Base-by-base conservation (phyloP, 2,329 filamentous ascomycete species). In the Penicillium sp. region DNA sequence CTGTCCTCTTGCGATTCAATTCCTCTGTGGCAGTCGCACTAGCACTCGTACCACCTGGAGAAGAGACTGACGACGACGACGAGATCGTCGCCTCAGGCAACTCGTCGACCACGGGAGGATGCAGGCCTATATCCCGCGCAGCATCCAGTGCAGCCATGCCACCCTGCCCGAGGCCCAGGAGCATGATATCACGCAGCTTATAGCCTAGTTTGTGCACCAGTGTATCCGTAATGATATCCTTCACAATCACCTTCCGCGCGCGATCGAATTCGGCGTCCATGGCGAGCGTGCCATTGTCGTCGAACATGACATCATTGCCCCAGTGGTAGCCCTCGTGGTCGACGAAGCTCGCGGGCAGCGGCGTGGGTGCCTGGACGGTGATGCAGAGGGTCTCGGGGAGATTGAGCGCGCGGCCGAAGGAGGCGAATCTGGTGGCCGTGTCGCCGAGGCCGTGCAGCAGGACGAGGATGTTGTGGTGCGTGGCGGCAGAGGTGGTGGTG, bases 381-480 rank as follows among this genome's bases (percentile, higher is more conserved):
- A 96, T 82, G 65, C 85, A 85, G 56, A 86, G 81, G 52, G 91
- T 91, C 66, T 91, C 89, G 0, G 91, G 90, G 3, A 96, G 83
- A 59, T 81, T 79, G 59, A 96, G 74, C 63, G 83, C 84, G 56
- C 79, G 77, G 20, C 86, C 89, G 60, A 96, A 88, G 46, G 75
- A 74, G 59, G 83, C 81, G 70, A 94, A 95, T 35, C 88, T 79
- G 3, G 70, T 66, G 59, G 90, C 82, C 33, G 82, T 84, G 74
- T 96, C 91, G 60, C 91, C 91, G 12, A 96, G 82, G 61, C 91
- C 91, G 72, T 96, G 91, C 57, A 96, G 84, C 52, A 96, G 82
- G 67, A 96, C 75, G 60, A 96, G 83, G 63, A 95, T 80, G 64
- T 92, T 87, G 45, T 85, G 88, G 46, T 85, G 88, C 9, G 87